Evolutionary conservation across 2,329 filamentous ascomycete genomes (phyloP).

Genomic region (Aspergillus niger): DNA sequence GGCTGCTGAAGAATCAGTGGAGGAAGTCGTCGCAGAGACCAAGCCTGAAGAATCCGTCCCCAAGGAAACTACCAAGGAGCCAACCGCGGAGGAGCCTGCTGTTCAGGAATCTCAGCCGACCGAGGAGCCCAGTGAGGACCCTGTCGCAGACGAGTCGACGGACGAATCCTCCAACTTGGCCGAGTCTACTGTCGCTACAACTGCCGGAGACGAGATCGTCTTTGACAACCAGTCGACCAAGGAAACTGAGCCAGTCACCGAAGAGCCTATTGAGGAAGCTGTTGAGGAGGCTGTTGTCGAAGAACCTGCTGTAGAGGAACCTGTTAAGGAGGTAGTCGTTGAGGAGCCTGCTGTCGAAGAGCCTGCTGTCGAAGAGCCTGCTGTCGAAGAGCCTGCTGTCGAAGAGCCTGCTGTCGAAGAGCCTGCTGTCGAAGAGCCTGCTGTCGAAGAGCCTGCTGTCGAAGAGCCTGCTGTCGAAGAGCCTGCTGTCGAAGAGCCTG

Average conservation of each 20-base stretch:
- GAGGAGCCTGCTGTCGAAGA: conserved; percentile 6
- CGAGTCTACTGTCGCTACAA: background rate
- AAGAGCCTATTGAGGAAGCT: conserved; percentile 6
- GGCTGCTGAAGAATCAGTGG: background rate
- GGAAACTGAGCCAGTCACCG: background rate
- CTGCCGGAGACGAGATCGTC: background rate
- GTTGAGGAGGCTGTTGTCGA: conserved; percentile 6
- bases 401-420: conserved; percentile 9
- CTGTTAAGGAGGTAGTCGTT: conserved; percentile 7
- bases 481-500: background rate
- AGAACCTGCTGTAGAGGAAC: background rate
- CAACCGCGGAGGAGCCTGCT: background rate
- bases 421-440: conserved; percentile 8
- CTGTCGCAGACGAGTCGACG: background rate
- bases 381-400: conserved; percentile 2
- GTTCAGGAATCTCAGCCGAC: background rate
- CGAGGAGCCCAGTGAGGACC: background rate
- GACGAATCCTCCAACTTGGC: conserved; percentile 1
- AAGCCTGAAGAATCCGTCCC: background rate
- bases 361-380: conserved; percentile 10
- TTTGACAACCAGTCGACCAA: background rate
- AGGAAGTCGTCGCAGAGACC: conserved; percentile 5
- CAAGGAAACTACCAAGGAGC: background rate
- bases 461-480: conserved; percentile 12
- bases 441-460: conserved; percentile 7